Conservation (phyloP, 2,329 filamentous ascomycete species). For the Diplodia mutila region DNA sequence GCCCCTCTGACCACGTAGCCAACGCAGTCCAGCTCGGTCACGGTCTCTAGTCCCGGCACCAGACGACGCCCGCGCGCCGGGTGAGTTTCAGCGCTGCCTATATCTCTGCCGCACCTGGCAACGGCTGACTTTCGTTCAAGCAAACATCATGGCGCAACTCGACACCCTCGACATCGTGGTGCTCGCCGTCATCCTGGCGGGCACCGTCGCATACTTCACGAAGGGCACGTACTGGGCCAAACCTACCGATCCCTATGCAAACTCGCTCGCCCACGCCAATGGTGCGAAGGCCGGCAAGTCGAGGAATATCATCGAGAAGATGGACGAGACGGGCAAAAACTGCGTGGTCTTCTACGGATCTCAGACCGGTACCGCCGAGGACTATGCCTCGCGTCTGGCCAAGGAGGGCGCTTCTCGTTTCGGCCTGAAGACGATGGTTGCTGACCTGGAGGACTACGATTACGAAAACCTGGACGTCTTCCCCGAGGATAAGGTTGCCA, state of each 20-base stretch:
- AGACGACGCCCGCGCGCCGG: not conserved
- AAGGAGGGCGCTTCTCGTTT: slow-evolving; percentile 98
- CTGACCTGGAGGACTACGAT: slow-evolving; percentile 97
- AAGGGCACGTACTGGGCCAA: slow-evolving; percentile 95
- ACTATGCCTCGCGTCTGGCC: slow-evolving; percentile 92
- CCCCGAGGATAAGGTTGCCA: slow-evolving; percentile 85
- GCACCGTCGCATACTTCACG: slow-evolving; percentile 93
- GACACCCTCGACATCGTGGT: slow-evolving; percentile 95
- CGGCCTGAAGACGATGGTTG: slow-evolving; percentile 96
- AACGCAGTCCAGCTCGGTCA: not conserved
- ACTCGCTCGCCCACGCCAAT: slow-evolving; percentile 67
- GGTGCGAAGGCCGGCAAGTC: slow-evolving; percentile 80
- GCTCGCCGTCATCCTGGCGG: slow-evolving; percentile 80
- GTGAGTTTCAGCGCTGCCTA: slow-evolving; percentile 19
- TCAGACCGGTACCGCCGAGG: slow-evolving; percentile 96
- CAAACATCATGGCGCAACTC: slow-evolving; percentile 85
- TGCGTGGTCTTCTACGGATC: slow-evolving; percentile 98
- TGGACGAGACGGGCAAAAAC: slow-evolving; percentile 95
- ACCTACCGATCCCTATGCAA: slow-evolving; percentile 84
- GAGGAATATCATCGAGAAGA: slow-evolving; percentile 90
- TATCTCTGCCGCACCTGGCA: slow-evolving; percentile 4
- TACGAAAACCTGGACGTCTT: slow-evolving; percentile 90
- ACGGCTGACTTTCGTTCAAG: slow-evolving; percentile 35
- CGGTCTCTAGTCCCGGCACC: slow-evolving; percentile 3
- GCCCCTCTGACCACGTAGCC: slow-evolving; percentile 25